Percentiles rank a stretch among this genome's conserved stretches.
phyloP scores from a whole-genome alignment of 1,284 basidiomycete genomes.

The Kalmanozyma brasiliensis region DNA sequence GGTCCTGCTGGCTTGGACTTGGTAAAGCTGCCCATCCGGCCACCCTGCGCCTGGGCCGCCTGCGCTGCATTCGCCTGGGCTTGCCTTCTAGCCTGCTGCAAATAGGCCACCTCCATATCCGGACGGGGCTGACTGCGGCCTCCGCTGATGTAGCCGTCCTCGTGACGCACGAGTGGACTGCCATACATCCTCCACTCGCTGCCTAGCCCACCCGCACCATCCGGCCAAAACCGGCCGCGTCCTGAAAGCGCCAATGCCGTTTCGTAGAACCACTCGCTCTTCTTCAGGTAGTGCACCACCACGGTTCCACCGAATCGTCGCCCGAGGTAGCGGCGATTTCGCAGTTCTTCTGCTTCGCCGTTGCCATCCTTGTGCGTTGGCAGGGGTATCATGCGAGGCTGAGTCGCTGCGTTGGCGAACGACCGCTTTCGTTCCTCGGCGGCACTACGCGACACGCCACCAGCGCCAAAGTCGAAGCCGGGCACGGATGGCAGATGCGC shows the following conservation, averaged over 20 bases:
- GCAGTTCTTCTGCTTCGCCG: constrained; percentile 71
- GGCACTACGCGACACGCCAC: constrained; percentile 39
- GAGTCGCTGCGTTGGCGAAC: constrained; percentile 28
- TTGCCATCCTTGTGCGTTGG: constrained; percentile 55
- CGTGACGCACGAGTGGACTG: constrained; percentile 56
- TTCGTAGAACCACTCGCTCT: constrained; percentile 94
- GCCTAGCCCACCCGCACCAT: constrained; percentile 57
- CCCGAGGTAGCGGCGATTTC: constrained; percentile 67
- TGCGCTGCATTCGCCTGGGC: constrained; percentile 49
- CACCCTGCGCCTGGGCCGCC: constrained; percentile 31
- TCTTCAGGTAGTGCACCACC: constrained; percentile 96
- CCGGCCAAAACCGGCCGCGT: constrained; percentile 73
- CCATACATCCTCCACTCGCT: constrained; percentile 61
- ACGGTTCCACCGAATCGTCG: constrained; percentile 81
- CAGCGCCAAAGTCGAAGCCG: constrained; percentile 46
- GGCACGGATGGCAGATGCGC: constrained; percentile 59
- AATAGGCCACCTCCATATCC: constrained; percentile 50
- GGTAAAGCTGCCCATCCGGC: constrained; percentile 49
- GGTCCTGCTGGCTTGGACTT: constrained; percentile 26
- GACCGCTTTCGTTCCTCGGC: constrained; percentile 40
- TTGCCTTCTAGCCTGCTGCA: constrained; percentile 44
- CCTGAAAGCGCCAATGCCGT: constrained; percentile 87
- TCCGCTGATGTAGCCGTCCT: constrained; percentile 51
- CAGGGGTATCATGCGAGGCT: constrained; percentile 50
- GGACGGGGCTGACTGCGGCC: constrained; percentile 53